Conservation (phyloP, 148 eudicot species). For the Arbutus unedo region DNA sequence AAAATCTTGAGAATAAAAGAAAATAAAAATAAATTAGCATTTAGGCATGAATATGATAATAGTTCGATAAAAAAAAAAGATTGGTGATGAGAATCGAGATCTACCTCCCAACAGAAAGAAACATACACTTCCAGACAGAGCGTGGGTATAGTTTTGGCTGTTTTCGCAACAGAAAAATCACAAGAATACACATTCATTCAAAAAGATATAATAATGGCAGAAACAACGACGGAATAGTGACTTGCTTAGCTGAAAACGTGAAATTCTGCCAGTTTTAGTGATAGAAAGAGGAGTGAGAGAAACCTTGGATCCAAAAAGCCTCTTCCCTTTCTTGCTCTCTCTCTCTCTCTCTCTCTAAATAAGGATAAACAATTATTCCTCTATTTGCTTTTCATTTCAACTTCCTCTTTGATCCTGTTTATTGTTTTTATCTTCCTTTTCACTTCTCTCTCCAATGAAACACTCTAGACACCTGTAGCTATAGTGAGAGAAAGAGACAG, state of each 20-base stretch:
- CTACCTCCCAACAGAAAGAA: background rate
- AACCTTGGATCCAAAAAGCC: slow-evolving; percentile 27
- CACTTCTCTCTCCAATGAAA: slow-evolving; percentile 2
- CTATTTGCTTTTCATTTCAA: background rate
- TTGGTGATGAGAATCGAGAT: background rate
- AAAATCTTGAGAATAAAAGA: too few species aligned
- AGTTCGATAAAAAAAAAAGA: too few species aligned
- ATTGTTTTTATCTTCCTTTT: background rate
- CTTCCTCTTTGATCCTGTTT: background rate
- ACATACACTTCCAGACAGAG: background rate
- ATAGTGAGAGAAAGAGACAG: slow-evolving; percentile 19
- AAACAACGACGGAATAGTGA: slow-evolving; percentile 20
- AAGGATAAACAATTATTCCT: slow-evolving; percentile 11
- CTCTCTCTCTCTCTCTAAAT: background rate
- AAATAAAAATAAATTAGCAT: too few species aligned
- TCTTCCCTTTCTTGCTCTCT: slow-evolving; percentile 13
- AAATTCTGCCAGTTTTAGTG: background rate
- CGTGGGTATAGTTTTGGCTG: background rate
- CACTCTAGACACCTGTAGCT: background rate
- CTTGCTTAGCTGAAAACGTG: slow-evolving; percentile 5
- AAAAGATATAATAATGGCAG: background rate
- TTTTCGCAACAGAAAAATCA: background rate
- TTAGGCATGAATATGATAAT: too few species aligned
- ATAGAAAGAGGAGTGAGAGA: slow-evolving; percentile 10
- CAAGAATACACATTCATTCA: background rate